Base-by-base conservation (phyloP, 305 asterid genomes). In the Ilex paraguariensis region DNA sequence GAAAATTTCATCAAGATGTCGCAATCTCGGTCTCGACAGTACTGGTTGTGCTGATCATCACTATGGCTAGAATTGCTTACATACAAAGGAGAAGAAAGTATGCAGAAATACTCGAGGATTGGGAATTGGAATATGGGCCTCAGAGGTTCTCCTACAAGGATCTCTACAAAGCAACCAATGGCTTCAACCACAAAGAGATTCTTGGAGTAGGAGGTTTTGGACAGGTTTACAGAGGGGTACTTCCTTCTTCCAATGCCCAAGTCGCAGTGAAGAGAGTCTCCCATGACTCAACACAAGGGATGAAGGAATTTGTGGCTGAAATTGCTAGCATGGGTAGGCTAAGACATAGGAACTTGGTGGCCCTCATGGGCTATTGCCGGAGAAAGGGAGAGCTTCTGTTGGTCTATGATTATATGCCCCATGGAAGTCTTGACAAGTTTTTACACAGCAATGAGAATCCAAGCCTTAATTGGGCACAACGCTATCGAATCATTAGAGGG, bases 151-250 rank as follows among this genome's bases (percentile, higher is more conserved):
- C 58, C 42, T 73, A 73, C 42, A 45, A 61, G 14, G 73, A 73
- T 48, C 79, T 84, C 53, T 70, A 74, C 66, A 63, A 50, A 54
- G 87, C 90, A n/a, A 84, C 90, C 52, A 68, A 55, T 31, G 82
- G 82, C 46, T 84, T 84, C 64, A 72, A 70, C 15, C 83, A 84
- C 16, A 62, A 56, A 15, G 76, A 67, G 53, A 67, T 84, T 7
- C 77, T 84, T 7, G 90, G 90, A 0, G 51, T 62, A 12, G 90
- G 90, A 16, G 90, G 87, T 17, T 84, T 81, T 51, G 90, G 90
- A 5, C 68, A 56, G 31, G 90, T 84, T n/a, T 84, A 84, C 33
- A 78, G 59, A 73, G 90, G 90, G 1, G 67, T 69, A 28, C 13
- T 84, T 33, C 79, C 79, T 13, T 21, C 30, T 28, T 54, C 74